Base-by-base conservation (phyloP, 2,329 filamentous ascomycete genomes). In the Beauveria varroae region DNA sequence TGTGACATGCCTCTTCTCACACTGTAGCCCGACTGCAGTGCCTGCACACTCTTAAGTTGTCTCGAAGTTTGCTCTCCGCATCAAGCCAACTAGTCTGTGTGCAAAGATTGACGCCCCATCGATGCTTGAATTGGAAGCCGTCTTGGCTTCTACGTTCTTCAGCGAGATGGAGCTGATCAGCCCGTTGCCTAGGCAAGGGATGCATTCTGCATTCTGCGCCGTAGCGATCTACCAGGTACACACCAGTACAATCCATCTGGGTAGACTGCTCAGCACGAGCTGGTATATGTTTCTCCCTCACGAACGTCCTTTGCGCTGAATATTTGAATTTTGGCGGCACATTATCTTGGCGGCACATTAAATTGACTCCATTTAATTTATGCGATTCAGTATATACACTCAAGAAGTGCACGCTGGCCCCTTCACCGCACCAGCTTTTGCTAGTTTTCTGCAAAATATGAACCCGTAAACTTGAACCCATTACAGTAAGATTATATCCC, bases 31-130 rank as follows among this genome's bases (percentile, higher is more conserved):
- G 22, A 22, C 57, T 10, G 44, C 40, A 49, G 47, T 59, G 68
- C 74, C 73, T 89, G 91, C 91, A 93, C 89, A 88, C 90, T 89
- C 88, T 96, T 96, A 89, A 96, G 92, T 95, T 96, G 90, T 84
- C 91, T 92, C 84, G 83, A 86, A 78, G 77, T 74, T 80, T 80
- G 72, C 81, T 84, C 78, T 78, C 89, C 84, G 84, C 93, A 87
- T 86, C 85, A 85, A 92, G 90, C 86, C 88, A 87, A 95, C 93
- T 87, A 95, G 92, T 96, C 92, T 90, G 86, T 87, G 89, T 96
- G 92, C 92, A 90, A 81, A 96, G 81, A 96, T 83, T 62, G 76
- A 84, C 69, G 73, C 77, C 75, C 75, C 73, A 67, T 68, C 71
- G 71, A 68, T 67, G 73, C 76, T 75, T 72, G 74, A 75, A 74